Evolutionary conservation across 139 green algal genomes (phyloP).

Genomic region (Chlamydomonas schloesseri): DNA sequence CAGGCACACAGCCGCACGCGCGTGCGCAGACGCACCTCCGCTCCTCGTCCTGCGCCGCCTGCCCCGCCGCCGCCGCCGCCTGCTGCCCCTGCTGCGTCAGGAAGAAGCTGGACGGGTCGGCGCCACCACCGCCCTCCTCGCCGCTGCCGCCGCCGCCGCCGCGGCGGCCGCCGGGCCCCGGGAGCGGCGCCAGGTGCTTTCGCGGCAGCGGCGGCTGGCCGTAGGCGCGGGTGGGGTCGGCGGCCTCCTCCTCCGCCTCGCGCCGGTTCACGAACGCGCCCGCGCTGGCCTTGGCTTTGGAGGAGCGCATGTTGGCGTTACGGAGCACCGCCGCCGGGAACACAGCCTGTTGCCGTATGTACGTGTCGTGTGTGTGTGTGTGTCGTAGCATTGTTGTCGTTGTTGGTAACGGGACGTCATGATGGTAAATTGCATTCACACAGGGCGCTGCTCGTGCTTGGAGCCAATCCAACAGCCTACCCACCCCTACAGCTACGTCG

Average conservation of each 20-base stretch:
- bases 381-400: too few relatives aligned
- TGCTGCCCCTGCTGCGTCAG: conserved; percentile 46
- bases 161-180: background rate
- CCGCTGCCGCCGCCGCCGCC: conserved; percentile 1
- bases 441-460: too few relatives aligned
- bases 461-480: too few relatives aligned
- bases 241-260: conserved; percentile 46
- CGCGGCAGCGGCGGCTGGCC: conserved; percentile 45
- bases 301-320: background rate
- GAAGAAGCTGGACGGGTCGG: conserved; percentile 42
- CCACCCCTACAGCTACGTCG: too few relatives aligned
- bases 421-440: too few relatives aligned
- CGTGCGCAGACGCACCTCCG: too few relatives aligned
- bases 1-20: too few relatives aligned
- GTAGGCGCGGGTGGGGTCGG: conserved; percentile 48
- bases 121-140: background rate
- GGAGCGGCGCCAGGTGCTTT: conserved; percentile 27
- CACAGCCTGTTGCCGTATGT: too few relatives aligned
- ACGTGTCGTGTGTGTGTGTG: too few relatives aligned
- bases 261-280: conserved; percentile 25
- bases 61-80: background rate
- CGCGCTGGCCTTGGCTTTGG: background rate
- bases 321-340: conserved; percentile 28
- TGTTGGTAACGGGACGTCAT: too few relatives aligned
- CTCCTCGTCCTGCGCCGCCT: conserved; percentile 32